These are phyloP conservation scores for Boletus vermiculosoides DNA, from an alignment of 768 basidiomycete species.

Conservation along the genomic window DNA sequence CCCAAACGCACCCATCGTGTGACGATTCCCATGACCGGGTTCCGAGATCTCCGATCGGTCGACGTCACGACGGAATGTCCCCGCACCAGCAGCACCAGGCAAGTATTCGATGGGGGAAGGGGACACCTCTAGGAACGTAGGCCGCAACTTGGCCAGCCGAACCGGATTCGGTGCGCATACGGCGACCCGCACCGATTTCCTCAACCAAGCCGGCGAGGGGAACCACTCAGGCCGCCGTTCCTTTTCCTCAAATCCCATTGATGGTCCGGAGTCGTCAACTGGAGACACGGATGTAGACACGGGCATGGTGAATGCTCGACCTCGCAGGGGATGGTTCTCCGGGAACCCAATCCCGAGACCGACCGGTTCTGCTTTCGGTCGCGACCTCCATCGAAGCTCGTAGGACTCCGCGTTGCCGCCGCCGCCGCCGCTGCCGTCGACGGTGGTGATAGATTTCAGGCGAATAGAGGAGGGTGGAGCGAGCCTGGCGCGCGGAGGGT, in stretches of 20 bases:
- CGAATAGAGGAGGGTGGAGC: background rate
- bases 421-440: no score
- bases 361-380: constrained; percentile 6
- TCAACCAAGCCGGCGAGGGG: background rate
- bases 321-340: constrained; percentile 19
- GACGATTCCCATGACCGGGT: background rate
- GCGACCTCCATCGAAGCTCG: constrained; percentile 16
- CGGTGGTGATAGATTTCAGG: background rate
- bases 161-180: background rate
- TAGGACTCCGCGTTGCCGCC: background rate
- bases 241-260: background rate
- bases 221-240: constrained; percentile 1
- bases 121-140: constrained; percentile 15
- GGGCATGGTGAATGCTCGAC: constrained; percentile 24
- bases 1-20: background rate
- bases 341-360: constrained; percentile 31
- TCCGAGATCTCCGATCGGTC: background rate
- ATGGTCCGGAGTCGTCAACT: background rate
- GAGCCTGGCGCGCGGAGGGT: background rate
- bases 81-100: background rate
- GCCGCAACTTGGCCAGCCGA: constrained; percentile 5
- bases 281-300: background rate
- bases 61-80: background rate
- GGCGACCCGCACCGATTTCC: background rate
- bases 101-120: constrained; percentile 21